Percentiles rank a stretch among this genome's conserved stretches.
phyloP scores from a whole-genome alignment of 2,329 filamentous ascomycete genomes.

The Plenodomus lindquistii region DNA sequence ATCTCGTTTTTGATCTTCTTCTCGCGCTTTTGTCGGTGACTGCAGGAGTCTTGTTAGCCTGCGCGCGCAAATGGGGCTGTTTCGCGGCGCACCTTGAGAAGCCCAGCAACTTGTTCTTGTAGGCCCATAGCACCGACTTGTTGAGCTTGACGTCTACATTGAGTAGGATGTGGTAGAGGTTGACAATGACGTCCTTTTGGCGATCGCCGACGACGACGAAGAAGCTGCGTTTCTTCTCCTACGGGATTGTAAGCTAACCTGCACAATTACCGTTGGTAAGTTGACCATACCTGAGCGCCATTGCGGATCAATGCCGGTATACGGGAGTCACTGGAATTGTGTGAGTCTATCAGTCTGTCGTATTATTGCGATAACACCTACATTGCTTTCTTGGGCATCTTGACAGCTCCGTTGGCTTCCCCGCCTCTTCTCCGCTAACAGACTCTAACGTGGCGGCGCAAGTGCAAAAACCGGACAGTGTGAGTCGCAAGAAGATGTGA shows the following conservation, averaged over 20 bases:
- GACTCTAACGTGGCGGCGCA: conserved; percentile 4
- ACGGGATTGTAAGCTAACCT: conserved; percentile 21
- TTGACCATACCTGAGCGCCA: conserved; percentile 31
- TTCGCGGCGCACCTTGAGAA: conserved; percentile 66
- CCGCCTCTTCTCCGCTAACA: conserved; percentile 26
- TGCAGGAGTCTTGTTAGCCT: conserved; percentile 8
- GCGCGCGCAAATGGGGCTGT: neutral
- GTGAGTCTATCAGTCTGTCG: conserved; percentile 13
- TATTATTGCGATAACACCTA: conserved; percentile 15
- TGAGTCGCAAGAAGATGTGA: conserved; percentile 4
- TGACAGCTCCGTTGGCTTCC: conserved; percentile 37
- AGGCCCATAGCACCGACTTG: conserved; percentile 96
- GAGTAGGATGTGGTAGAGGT: conserved; percentile 91
- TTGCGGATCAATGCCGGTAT: conserved; percentile 48
- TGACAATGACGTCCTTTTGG: conserved; percentile 94
- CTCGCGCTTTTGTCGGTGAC: conserved; percentile 97
- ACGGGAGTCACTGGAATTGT: conserved; percentile 37
- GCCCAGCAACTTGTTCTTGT: conserved; percentile 95
- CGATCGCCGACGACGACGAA: conserved; percentile 95
- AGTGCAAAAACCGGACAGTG: neutral
- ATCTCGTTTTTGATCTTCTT: conserved; percentile 98
- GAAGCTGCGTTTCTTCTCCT: conserved; percentile 95
- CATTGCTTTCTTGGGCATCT: conserved; percentile 47
- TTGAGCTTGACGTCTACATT: conserved; percentile 89
- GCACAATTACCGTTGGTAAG: too few relatives aligned